phyloP scores from a whole-genome alignment of 2,329 filamentous ascomycete species.

The Penicillium sp. region DNA sequence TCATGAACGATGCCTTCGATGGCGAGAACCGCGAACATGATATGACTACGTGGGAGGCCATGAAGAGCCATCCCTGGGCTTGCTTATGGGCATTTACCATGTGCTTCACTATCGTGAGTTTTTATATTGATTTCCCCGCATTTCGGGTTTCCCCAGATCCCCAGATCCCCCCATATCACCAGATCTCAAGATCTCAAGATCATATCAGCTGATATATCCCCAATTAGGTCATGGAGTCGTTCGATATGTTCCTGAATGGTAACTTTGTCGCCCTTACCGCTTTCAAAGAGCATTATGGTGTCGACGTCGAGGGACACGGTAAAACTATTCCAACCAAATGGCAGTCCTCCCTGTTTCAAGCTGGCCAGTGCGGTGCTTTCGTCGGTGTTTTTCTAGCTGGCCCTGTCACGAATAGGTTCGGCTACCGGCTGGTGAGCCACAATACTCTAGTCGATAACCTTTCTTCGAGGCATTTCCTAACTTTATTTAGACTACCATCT shows the following conservation, averaged over 20 bases:
- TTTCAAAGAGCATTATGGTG: slow-evolving; percentile 44
- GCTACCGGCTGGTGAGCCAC: slow-evolving; percentile 53
- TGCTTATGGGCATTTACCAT: slow-evolving; percentile 52
- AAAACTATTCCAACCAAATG: slow-evolving; percentile 44
- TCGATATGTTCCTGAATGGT: slow-evolving; percentile 51
- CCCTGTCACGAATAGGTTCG: slow-evolving; percentile 59
- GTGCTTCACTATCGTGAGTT: slow-evolving; percentile 53
- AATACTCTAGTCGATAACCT: too few relatives aligned
- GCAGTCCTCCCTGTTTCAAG: slow-evolving; percentile 41
- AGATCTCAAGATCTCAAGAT: neutral
- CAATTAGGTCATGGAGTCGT: slow-evolving; percentile 52
- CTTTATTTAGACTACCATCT: slow-evolving; percentile 47
- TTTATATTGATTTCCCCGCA: neutral
- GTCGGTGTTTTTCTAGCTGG: slow-evolving; percentile 61
- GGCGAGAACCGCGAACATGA: slow-evolving; percentile 48
- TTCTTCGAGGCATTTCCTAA: too few relatives aligned
- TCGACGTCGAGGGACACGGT: slow-evolving; percentile 17
- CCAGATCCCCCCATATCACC: neutral
- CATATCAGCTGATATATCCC: neutral
- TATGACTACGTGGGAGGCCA: slow-evolving; percentile 42
- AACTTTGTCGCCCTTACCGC: slow-evolving; percentile 48
- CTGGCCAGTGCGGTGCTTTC: slow-evolving; percentile 59
- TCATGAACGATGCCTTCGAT: slow-evolving; percentile 45
- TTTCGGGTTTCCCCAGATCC: neutral
- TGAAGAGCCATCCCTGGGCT: slow-evolving; percentile 47